These are phyloP conservation scores for Ettlia oleoabundans DNA, from an alignment of 139 green algal genomes.

Conservation along the genomic window DNA sequence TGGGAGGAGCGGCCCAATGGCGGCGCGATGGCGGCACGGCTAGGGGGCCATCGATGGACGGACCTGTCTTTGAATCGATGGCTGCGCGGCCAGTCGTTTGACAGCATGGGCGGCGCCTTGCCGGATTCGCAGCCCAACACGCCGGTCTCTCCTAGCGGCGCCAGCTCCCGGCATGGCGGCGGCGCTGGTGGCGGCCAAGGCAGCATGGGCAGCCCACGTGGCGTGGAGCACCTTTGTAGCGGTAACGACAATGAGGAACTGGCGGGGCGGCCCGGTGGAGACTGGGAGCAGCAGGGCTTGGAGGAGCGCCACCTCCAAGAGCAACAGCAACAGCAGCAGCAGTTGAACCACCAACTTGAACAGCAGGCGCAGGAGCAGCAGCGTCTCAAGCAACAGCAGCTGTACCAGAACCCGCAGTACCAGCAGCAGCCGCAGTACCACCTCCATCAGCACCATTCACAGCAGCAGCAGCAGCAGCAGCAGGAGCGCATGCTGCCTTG, in stretches of 20 bases:
- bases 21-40: neutral
- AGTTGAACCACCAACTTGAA: no score
- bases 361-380: no score
- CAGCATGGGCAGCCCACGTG: neutral
- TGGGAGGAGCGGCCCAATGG: neutral
- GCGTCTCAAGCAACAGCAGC: no score
- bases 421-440: no score
- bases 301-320: no score
- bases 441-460: no score
- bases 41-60: slow-evolving; percentile 3
- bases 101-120: neutral
- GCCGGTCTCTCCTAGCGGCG: neutral
- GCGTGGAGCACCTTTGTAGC: neutral
- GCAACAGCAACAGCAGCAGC: no score
- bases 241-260: no score
- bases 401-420: no score
- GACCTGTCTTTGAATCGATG: slow-evolving; percentile 12
- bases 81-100: slow-evolving; percentile 5
- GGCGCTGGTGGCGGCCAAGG: neutral
- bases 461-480: no score
- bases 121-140: neutral
- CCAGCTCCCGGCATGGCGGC: neutral
- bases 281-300: neutral
- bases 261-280: neutral
- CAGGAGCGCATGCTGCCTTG: neutral